A percentile compares a stretch with the other conserved stretches of the same genome.
Conservation (phyloP, 129 eudicot genomes). For the Apium graveolens region DNA sequence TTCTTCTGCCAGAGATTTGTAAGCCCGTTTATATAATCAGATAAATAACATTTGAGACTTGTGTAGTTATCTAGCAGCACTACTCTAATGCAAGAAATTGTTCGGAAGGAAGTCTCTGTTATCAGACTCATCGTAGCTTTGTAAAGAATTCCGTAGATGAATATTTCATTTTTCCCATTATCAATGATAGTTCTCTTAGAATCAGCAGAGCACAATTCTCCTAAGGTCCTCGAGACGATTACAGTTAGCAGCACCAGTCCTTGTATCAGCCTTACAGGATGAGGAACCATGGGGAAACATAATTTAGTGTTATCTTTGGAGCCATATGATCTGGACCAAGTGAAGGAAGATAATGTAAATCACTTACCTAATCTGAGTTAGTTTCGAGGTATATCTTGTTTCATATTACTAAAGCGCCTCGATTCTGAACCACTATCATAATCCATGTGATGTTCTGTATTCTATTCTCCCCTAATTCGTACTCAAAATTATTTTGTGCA, state of each 20-base stretch:
- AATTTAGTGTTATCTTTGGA: constrained; percentile 19
- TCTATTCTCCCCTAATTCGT: constrained; percentile 41
- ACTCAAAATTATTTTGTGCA: constrained; percentile 40
- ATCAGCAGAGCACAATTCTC: constrained; percentile 16
- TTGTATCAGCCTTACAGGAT: constrained; percentile 14
- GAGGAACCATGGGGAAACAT: constrained; percentile 20
- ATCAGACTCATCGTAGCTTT: constrained; percentile 50
- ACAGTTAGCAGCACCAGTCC: constrained; percentile 12
- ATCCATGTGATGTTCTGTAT: neutral
- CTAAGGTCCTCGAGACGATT: constrained; percentile 11
- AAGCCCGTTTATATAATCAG: neutral
- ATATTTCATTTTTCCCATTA: neutral
- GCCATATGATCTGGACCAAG: constrained; percentile 2
- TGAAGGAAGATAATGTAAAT: constrained; percentile 22
- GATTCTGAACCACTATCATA: constrained; percentile 9
- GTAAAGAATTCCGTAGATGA: constrained; percentile 52
- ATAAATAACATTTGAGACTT: neutral
- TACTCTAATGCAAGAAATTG: constrained; percentile 20
- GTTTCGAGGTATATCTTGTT: constrained; percentile 25
- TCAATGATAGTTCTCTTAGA: neutral
- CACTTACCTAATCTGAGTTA: constrained; percentile 25
- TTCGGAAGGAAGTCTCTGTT: constrained; percentile 43
- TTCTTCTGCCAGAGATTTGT: neutral
- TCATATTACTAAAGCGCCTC: constrained; percentile 18
- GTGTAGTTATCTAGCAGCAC: neutral